Evolutionary conservation across 768 basidiomycete genomes (phyloP).

Genomic region (Leucosporidium yakuticum): DNA sequence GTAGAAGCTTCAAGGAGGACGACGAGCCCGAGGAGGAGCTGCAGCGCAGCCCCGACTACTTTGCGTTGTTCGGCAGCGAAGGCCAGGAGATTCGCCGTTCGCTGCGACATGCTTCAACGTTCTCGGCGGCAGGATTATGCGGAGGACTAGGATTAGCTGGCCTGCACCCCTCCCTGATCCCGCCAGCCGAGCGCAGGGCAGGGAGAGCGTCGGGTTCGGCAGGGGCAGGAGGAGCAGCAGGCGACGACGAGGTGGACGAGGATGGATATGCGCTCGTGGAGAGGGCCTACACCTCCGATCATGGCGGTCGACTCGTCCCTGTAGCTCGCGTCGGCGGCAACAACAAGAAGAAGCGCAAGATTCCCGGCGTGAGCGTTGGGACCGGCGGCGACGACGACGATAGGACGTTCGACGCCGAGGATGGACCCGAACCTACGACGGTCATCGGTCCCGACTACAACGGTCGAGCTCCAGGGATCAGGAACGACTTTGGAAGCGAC

Average conservation of each 20-base stretch:
- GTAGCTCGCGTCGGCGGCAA: slow-evolving; percentile 15
- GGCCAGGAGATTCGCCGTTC: slow-evolving; percentile 22
- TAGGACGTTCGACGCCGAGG: slow-evolving; percentile 1
- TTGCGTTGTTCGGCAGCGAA: slow-evolving; percentile 25
- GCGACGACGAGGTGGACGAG: slow-evolving; percentile 25
- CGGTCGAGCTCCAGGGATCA: neutral
- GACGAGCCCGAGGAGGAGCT: neutral
- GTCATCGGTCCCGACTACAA: neutral
- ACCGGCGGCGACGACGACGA: slow-evolving; percentile 2
- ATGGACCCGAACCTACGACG: neutral
- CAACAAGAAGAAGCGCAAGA: slow-evolving; percentile 38
- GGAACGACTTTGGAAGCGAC: slow-evolving; percentile 7
- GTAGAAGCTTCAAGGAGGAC: neutral
- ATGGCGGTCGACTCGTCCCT: neutral
- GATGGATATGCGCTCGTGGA: slow-evolving; percentile 27
- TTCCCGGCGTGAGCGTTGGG: slow-evolving; percentile 17
- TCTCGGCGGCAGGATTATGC: slow-evolving; percentile 28
- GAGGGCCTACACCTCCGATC: neutral
- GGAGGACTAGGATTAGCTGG: slow-evolving; percentile 27
- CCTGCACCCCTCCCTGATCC: slow-evolving; percentile 15
- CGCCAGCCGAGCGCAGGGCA: neutral
- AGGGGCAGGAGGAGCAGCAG: slow-evolving; percentile 16
- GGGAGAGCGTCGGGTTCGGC: neutral
- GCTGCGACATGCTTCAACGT: slow-evolving; percentile 21
- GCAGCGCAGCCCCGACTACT: slow-evolving; percentile 6